Evolutionary conservation across 495 filamentous ascomycete species (phyloP), one percentile per base, ranked within the genome.

Genomic region (Aspergillus nanangensis): DNA sequence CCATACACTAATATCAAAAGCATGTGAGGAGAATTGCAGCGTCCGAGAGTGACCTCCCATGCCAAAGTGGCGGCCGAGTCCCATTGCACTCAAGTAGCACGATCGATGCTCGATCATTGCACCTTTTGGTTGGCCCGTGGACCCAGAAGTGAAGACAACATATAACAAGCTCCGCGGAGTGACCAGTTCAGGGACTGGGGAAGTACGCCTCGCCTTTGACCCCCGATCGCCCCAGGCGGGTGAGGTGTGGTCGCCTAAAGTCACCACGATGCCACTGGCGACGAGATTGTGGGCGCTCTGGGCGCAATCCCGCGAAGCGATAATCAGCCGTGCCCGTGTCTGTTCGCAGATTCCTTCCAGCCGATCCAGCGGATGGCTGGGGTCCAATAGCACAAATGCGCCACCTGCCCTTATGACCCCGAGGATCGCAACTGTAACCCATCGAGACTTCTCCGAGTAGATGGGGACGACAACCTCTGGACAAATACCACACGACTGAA

Each of bases 71-170:
- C 7, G 33, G 7, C 11, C 33, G 8, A n/a, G 33, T 13, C 11
- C 33, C 33, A 13, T 36, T 5, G 15, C 33, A 36, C 11, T 18
- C 61, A 23, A 48, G 50, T 8, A 69, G 58, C 5, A 57, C 55
- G 10, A n/a, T 13, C 50, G 47, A 48, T 79, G 75, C 23, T 60
- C 52, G 19, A 75, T 53, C 1, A 75, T 53, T 19, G 71, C 62
- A 1, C 71, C 76, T 53, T 70, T 72, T 9, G 69, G 69, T 33
- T 52, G 60, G 5, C 65, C 67, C 1, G 69, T 70, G 1, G 52
- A 61, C 1, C 68, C 68, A 11, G 63, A 67, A 9, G 69, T 72
- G 32, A 61, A 71, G 5, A 65, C 51, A 10, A 56, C 40, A 35
- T 47, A 63, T 21, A 35, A 27, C 10, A 36, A 39, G 44, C 40